phyloP scores from a whole-genome alignment of 2,329 filamentous ascomycete genomes.

The Clonostachys rosea region DNA sequence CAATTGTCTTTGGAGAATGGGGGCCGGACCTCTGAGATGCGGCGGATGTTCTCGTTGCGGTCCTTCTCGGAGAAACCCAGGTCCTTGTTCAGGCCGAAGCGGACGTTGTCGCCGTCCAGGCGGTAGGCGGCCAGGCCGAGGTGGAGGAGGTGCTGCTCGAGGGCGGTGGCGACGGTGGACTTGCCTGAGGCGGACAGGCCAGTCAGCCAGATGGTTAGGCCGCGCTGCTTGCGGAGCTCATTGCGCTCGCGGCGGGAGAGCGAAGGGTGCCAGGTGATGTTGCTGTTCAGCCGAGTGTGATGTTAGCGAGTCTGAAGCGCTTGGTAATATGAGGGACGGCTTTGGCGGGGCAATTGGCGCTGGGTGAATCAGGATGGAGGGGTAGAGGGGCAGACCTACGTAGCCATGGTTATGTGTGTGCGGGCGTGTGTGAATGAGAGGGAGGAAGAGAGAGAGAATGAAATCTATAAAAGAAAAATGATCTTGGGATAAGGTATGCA shows the following conservation, averaged over 20 bases:
- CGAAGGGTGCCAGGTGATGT: slow-evolving; percentile 86
- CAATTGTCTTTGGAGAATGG: background rate
- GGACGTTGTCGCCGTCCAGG: slow-evolving; percentile 96
- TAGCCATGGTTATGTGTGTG: background rate
- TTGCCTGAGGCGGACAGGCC: slow-evolving; percentile 95
- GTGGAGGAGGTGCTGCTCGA: slow-evolving; percentile 95
- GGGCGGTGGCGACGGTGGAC: slow-evolving; percentile 91
- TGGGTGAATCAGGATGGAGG: slow-evolving; percentile 3
- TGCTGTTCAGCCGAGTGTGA: slow-evolving; percentile 43
- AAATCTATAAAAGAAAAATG: background rate
- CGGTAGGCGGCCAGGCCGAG: slow-evolving; percentile 81
- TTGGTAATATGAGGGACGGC: slow-evolving; percentile 2
- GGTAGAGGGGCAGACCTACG: background rate
- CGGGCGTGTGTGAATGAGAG: background rate
- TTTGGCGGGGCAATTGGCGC: background rate
- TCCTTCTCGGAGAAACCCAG: slow-evolving; percentile 90
- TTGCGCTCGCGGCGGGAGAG: slow-evolving; percentile 76
- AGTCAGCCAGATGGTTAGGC: slow-evolving; percentile 97
- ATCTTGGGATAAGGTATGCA: too few species aligned
- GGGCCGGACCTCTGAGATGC: slow-evolving; percentile 70
- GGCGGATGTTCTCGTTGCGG: slow-evolving; percentile 95
- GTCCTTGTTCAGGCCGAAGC: slow-evolving; percentile 97
- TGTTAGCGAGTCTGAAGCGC: slow-evolving; percentile 2
- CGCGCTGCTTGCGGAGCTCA: slow-evolving; percentile 72
- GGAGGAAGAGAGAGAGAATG: background rate